phyloP scores from a whole-genome alignment of 331 rosid genomes.

The Malus hybrid region DNA sequence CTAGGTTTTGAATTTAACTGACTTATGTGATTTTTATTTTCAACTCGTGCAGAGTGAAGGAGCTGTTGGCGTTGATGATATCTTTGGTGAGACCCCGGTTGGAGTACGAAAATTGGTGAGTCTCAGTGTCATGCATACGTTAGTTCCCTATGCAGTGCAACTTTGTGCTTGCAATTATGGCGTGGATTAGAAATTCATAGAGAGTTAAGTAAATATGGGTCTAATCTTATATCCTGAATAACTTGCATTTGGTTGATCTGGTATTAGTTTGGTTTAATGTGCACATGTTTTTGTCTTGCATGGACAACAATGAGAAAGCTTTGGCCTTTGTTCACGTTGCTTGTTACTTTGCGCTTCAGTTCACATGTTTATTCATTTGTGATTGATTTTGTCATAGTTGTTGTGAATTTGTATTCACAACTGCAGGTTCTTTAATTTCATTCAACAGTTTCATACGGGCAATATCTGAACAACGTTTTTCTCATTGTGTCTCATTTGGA shows the following conservation, averaged over 20 bases:
- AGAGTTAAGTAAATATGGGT: background rate
- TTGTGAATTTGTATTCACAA: background rate
- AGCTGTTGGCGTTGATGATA: constrained; percentile 73
- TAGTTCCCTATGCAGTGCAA: background rate
- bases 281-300: background rate
- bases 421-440: background rate
- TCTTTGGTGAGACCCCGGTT: constrained; percentile 97
- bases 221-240: background rate
- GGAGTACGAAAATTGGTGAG: constrained; percentile 74
- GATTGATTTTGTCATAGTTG: background rate
- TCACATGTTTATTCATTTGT: background rate
- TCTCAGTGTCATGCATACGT: background rate
- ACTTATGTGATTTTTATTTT: constrained; percentile 9
- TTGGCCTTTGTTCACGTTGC: background rate
- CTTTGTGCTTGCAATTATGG: background rate
- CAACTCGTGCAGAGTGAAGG: constrained; percentile 68
- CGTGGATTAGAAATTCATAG: background rate
- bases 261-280: background rate
- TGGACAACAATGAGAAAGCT: background rate
- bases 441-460: background rate
- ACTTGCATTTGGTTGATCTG: background rate
- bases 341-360: background rate
- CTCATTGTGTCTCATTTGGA: background rate
- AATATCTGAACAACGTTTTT: background rate
- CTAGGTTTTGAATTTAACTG: background rate